These are phyloP conservation scores for Curvularia verruculosa DNA, from an alignment of 2,329 filamentous ascomycete genomes.

Conservation along the genomic window DNA sequence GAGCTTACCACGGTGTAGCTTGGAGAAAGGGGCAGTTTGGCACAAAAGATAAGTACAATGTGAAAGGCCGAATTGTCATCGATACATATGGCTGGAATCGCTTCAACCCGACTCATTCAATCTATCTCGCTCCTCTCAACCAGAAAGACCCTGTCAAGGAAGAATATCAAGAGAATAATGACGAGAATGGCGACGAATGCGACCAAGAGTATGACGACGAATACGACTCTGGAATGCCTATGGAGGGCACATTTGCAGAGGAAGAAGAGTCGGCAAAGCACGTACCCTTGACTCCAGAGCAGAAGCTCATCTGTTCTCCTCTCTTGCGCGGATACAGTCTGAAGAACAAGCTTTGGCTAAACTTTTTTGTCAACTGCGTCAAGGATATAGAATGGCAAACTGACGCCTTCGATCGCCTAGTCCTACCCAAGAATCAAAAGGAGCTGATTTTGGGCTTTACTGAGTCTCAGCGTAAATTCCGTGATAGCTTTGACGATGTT, in stretches of 20 bases:
- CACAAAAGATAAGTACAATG: constrained; percentile 49
- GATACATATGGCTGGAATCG: constrained; percentile 60
- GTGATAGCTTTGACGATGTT: constrained; percentile 49
- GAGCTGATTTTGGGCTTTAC: constrained; percentile 65
- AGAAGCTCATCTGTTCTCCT: constrained; percentile 52
- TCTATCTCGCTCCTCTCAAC: constrained; percentile 48
- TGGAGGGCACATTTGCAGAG: constrained; percentile 24
- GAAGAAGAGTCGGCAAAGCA: constrained; percentile 24
- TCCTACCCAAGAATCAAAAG: constrained; percentile 36
- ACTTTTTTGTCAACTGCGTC: constrained; percentile 47
- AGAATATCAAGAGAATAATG: background rate
- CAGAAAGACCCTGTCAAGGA: constrained; percentile 31
- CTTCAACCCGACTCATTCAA: constrained; percentile 53
- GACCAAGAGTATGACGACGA: constrained; percentile 11
- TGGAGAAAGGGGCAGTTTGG: constrained; percentile 47
- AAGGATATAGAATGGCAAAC: constrained; percentile 54
- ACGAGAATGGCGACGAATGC: no score
- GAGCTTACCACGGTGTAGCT: constrained; percentile 55
- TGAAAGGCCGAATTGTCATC: constrained; percentile 59
- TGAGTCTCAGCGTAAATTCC: constrained; percentile 67
- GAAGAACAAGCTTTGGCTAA: constrained; percentile 37
- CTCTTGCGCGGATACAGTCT: constrained; percentile 47
- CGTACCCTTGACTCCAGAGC: constrained; percentile 20
- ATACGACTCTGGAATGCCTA: constrained; percentile 24
- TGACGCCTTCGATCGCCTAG: constrained; percentile 54